Base-by-base conservation (phyloP, 148 eudicot species). In the Mesembryanthemum crystallinum region DNA sequence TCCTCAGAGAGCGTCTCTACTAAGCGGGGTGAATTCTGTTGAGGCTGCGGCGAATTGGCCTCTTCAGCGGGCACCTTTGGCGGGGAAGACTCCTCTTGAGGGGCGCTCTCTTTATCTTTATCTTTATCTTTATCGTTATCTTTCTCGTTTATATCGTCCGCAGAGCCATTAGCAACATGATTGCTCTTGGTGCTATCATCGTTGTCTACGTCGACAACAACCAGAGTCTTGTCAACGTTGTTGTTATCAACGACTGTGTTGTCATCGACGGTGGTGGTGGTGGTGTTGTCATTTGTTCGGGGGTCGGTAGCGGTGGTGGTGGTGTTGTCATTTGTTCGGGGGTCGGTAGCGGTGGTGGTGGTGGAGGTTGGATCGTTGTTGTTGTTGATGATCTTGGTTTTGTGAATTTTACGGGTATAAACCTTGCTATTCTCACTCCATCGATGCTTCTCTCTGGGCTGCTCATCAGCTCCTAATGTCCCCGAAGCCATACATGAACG, bases 371-470 rank as follows among this genome's bases (percentile, higher is more conserved):
- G 71, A 74, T 43, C 23, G 67, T 25, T 1, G 72, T 59, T 10
- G 62, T 47, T 27, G 52, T 57, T 67, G 57, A 17, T 65, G 14
- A 65, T 62, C 30, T 59, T 71, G 43, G 17, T 67, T 21, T 72
- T 60, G 45, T 25, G 33, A 66, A 27, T 13, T 42, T 32, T 67
- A 24, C 88, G 82, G 60, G 86, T 73, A 73, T 86, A 86, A 49
- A 83, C 88, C 73, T 83, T 86, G 23, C 78, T 75, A 78, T 77
- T 85, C 51, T 75, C 88, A 78, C 67, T 78, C 88, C 84, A 85
- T 35, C 69, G 66, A 75, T 61, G 69, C 64, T 60, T 80, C 65
- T 67, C 81, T 63, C 66, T 82, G 39, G 78, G 62, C 43, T 78
- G 28, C 73, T 80, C 84, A 32, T 77, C 86, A 69, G 81, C 84